Evolutionary conservation across 305 asterid genomes (phyloP).

Genomic region (Lippia alba): DNA sequence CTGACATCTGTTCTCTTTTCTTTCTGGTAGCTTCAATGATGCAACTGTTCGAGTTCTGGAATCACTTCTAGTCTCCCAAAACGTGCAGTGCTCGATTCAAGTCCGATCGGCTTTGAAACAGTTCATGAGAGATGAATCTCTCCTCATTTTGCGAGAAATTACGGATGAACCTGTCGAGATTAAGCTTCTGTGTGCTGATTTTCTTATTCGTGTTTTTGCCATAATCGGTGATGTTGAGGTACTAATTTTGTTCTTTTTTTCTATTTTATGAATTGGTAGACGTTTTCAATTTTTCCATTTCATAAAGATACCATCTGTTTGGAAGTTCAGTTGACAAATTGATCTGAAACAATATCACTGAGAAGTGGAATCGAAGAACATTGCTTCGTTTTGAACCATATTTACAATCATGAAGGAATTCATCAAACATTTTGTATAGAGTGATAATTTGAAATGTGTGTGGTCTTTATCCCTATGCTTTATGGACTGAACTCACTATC

Average conservation of each 20-base stretch:
- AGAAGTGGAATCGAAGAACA: neutral
- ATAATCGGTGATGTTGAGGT: conserved; percentile 81
- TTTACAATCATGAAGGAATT: neutral
- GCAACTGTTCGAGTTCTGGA: conserved; percentile 66
- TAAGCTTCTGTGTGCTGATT: conserved; percentile 71
- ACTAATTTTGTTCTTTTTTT: conserved; percentile 20
- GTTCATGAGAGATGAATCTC: conserved; percentile 68
- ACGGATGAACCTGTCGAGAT: conserved; percentile 52
- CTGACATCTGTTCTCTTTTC: conserved; percentile 4
- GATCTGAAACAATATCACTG: neutral
- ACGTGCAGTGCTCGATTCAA: conserved; percentile 51
- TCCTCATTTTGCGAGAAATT: conserved; percentile 58
- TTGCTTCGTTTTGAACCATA: neutral
- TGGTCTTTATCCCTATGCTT: neutral
- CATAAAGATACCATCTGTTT: neutral
- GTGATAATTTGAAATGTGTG: neutral
- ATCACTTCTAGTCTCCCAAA: conserved; percentile 55
- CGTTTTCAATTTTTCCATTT: neutral
- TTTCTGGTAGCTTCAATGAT: conserved; percentile 59
- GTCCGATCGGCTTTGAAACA: conserved; percentile 53
- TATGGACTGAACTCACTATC: neutral
- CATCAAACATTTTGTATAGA: neutral
- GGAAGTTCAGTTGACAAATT: conserved; percentile 8
- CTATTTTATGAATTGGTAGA: neutral
- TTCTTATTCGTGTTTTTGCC: conserved; percentile 67